Conservation (phyloP, 306 rosid species). For the Sindora glabra region DNA sequence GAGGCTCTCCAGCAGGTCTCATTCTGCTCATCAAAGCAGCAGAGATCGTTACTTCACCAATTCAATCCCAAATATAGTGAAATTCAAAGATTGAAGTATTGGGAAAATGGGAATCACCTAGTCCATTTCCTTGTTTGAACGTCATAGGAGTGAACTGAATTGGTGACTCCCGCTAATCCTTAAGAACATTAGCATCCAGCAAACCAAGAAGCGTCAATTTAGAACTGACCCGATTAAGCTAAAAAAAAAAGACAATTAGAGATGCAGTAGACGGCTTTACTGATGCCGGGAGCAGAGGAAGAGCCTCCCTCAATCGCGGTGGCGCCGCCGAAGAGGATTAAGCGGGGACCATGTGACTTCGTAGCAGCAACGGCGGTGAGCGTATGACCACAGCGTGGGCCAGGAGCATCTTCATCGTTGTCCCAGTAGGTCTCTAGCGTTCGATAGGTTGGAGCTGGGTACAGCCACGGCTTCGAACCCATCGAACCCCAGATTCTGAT, state of each 20-base stretch:
- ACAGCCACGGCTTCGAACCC: constrained; percentile 89
- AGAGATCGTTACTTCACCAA: constrained; percentile 16
- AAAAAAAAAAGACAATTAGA: neutral
- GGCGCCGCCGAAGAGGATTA: constrained; percentile 91
- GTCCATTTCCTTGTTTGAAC: constrained; percentile 81
- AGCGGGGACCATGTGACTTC: constrained; percentile 72
- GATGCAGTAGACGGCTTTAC: constrained; percentile 20
- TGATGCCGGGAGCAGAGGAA: constrained; percentile 86
- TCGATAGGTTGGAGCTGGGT: constrained; percentile 84
- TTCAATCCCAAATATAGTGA: constrained; percentile 5
- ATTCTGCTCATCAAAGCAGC: constrained; percentile 42
- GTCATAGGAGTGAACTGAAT: constrained; percentile 86
- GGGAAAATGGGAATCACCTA: constrained; percentile 34
- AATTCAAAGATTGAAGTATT: neutral
- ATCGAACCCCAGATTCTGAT: constrained; percentile 11
- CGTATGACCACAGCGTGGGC: constrained; percentile 88
- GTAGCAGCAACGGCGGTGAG: constrained; percentile 91
- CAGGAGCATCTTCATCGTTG: constrained; percentile 83
- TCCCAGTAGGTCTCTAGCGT: constrained; percentile 67
- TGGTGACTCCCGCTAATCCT: constrained; percentile 96
- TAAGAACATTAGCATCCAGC: neutral
- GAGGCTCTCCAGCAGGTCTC: constrained; percentile 95
- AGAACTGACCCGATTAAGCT: neutral
- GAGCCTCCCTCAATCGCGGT: constrained; percentile 97
- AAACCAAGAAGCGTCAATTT: neutral